These are phyloP conservation scores for Penicillium verhagenii DNA, from an alignment of 495 filamentous ascomycete species.

Conservation along the genomic window DNA sequence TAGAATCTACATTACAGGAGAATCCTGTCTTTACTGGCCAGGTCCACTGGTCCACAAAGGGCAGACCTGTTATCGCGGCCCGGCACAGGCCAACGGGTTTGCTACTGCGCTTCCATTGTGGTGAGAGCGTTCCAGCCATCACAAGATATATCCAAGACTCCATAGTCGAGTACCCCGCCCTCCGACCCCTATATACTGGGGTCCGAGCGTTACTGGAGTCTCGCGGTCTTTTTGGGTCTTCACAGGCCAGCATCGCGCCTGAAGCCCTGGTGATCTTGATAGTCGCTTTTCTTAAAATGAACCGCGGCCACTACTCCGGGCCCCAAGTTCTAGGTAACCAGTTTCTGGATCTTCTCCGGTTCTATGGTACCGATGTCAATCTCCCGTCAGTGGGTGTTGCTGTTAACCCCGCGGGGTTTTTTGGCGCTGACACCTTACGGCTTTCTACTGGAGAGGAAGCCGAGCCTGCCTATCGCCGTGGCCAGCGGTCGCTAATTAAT, in stretches of 20 bases:
- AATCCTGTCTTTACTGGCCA: slow-evolving; percentile 9
- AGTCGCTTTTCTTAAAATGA: slow-evolving; percentile 51
- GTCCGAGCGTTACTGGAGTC: slow-evolving; percentile 49
- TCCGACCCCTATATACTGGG: slow-evolving; percentile 49
- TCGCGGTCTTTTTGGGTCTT: slow-evolving; percentile 44
- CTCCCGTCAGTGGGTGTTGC: slow-evolving; percentile 48
- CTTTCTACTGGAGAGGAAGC: not conserved
- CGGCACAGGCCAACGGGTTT: slow-evolving; percentile 48
- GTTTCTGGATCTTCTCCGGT: slow-evolving; percentile 50
- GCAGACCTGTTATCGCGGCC: slow-evolving; percentile 25
- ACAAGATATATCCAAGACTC: slow-evolving; percentile 46
- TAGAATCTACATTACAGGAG: slow-evolving; percentile 20
- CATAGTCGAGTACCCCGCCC: slow-evolving; percentile 45
- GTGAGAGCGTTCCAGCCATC: slow-evolving; percentile 30
- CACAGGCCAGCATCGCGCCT: slow-evolving; percentile 43
- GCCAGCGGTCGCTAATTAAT: slow-evolving; percentile 40
- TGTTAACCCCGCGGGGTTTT: slow-evolving; percentile 48
- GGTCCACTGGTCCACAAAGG: slow-evolving; percentile 14
- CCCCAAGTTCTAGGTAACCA: slow-evolving; percentile 35
- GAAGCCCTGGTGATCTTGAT: slow-evolving; percentile 56
- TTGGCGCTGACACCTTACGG: slow-evolving; percentile 25
- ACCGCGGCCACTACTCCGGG: slow-evolving; percentile 30
- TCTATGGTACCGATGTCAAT: slow-evolving; percentile 47
- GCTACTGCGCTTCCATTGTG: slow-evolving; percentile 45
- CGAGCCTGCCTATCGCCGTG: slow-evolving; percentile 30